Conservation (phyloP, 139 green algal species). For the Coelastrella sp. region DNA sequence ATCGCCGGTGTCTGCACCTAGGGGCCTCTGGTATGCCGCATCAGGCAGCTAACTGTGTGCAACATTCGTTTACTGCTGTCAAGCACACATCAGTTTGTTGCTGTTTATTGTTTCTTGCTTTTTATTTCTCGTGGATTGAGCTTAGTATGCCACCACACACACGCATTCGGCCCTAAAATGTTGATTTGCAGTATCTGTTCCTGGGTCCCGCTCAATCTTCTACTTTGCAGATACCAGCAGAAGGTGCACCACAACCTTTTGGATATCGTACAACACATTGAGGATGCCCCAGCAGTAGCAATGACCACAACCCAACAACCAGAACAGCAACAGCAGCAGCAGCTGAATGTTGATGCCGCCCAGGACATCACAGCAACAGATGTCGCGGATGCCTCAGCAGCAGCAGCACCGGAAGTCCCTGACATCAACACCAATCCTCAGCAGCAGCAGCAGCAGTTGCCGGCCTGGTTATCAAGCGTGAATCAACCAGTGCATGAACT, state of each 20-base stretch:
- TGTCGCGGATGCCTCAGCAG: slow-evolving; percentile 2
- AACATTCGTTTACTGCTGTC: too few species aligned
- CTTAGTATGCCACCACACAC: too few species aligned
- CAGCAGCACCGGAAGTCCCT: neutral
- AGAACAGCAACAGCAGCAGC: slow-evolving; percentile 19
- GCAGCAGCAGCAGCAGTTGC: slow-evolving; percentile 22
- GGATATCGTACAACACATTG: slow-evolving; percentile 36
- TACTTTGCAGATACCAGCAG: slow-evolving; percentile 33
- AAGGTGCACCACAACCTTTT: slow-evolving; percentile 35
- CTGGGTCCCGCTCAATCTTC: neutral
- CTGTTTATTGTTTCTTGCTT: too few species aligned
- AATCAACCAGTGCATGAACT: slow-evolving; percentile 30
- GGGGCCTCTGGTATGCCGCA: too few species aligned
- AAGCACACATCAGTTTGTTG: too few species aligned
- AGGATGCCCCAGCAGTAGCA: slow-evolving; percentile 36
- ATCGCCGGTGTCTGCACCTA: neutral
- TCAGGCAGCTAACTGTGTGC: too few species aligned
- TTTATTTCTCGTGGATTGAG: too few species aligned
- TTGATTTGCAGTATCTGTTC: neutral
- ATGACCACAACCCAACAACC: slow-evolving; percentile 25
- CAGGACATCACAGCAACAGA: neutral
- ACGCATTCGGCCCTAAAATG: neutral
- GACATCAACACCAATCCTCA: neutral
- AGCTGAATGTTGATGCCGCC: neutral
- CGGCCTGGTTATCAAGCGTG: slow-evolving; percentile 32